phyloP scores from a whole-genome alignment of 2,329 filamentous ascomycete species.

The Cladosporium sp. region DNA sequence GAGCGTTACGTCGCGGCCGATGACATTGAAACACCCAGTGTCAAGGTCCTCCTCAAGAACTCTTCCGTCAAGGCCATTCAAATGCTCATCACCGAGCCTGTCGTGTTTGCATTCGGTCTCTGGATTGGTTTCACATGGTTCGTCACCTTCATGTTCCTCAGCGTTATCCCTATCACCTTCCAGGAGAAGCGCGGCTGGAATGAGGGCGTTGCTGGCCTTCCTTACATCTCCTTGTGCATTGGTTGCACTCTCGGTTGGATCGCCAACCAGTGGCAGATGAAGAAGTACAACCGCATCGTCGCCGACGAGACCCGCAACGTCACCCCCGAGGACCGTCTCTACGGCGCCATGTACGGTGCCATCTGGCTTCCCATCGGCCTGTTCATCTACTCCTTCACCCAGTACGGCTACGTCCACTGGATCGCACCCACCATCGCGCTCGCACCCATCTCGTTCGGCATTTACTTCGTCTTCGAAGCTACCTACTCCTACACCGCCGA shows the following conservation, averaged over 20 bases:
- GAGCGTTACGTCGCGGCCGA: slow-evolving; percentile 50
- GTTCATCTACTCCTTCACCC: slow-evolving; percentile 57
- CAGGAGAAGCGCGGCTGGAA: slow-evolving; percentile 54
- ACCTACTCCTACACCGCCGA: slow-evolving; percentile 55
- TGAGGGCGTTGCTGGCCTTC: slow-evolving; percentile 51
- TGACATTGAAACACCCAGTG: slow-evolving; percentile 52
- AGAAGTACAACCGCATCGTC: slow-evolving; percentile 49
- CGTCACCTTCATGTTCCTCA: slow-evolving; percentile 56
- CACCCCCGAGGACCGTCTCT: slow-evolving; percentile 50
- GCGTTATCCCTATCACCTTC: slow-evolving; percentile 53
- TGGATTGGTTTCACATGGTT: slow-evolving; percentile 58
- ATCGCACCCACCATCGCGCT: slow-evolving; percentile 52
- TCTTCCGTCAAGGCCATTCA: slow-evolving; percentile 55
- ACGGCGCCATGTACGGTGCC: slow-evolving; percentile 52
- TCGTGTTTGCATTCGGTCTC: slow-evolving; percentile 52
- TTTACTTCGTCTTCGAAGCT: slow-evolving; percentile 53
- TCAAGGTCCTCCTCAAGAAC: slow-evolving; percentile 49
- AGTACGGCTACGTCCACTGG: slow-evolving; percentile 52
- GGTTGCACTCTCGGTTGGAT: slow-evolving; percentile 52
- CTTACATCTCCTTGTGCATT: slow-evolving; percentile 50
- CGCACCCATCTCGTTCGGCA: slow-evolving; percentile 53
- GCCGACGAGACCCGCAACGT: slow-evolving; percentile 38
- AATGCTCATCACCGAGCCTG: slow-evolving; percentile 52
- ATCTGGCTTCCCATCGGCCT: slow-evolving; percentile 51
- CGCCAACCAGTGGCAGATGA: slow-evolving; percentile 53